A percentile compares a stretch with the other conserved stretches of the same genome.
phyloP scores from a whole-genome alignment of 169 alveolate genomes.

The Cryptosporidium ubiquitum region DNA sequence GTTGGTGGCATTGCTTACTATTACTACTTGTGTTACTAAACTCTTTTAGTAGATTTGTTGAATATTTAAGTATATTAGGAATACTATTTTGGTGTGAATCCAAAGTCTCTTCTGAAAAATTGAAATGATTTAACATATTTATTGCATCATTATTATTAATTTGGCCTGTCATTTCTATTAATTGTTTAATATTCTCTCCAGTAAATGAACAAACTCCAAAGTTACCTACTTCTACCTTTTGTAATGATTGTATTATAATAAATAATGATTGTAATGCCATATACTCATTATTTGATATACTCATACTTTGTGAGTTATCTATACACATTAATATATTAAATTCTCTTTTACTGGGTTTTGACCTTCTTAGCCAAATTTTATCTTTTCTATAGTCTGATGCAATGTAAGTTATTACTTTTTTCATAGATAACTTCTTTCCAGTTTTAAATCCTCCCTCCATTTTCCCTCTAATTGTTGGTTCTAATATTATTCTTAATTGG shows the following conservation, averaged over 20 bases:
- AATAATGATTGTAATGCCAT: constrained; percentile 86
- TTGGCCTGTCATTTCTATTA: constrained; percentile 72
- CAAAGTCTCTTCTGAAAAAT: constrained; percentile 84
- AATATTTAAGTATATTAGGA: constrained; percentile 83
- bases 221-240: constrained; percentile 83
- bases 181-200: constrained; percentile 76
- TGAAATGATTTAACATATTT: constrained; percentile 77
- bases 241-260: constrained; percentile 87
- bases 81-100: constrained; percentile 80
- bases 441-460: constrained; percentile 96
- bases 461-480: constrained; percentile 90
- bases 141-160: constrained; percentile 66
- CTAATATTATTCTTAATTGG: constrained; percentile 90
- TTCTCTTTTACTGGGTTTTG: constrained; percentile 95
- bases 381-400: constrained; percentile 98
- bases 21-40: constrained; percentile 60
- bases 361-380: constrained; percentile 98
- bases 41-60: constrained; percentile 82
- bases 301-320: constrained; percentile 96
- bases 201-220: constrained; percentile 84
- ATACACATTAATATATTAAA: constrained; percentile 94
- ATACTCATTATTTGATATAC: constrained; percentile 89
- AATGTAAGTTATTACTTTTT: constrained; percentile 95
- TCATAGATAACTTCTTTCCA: constrained; percentile 95
- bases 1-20: constrained; percentile 80